These are phyloP conservation scores for Bretziella fagacearum DNA, from an alignment of 2,329 filamentous ascomycete genomes.

Conservation along the genomic window DNA sequence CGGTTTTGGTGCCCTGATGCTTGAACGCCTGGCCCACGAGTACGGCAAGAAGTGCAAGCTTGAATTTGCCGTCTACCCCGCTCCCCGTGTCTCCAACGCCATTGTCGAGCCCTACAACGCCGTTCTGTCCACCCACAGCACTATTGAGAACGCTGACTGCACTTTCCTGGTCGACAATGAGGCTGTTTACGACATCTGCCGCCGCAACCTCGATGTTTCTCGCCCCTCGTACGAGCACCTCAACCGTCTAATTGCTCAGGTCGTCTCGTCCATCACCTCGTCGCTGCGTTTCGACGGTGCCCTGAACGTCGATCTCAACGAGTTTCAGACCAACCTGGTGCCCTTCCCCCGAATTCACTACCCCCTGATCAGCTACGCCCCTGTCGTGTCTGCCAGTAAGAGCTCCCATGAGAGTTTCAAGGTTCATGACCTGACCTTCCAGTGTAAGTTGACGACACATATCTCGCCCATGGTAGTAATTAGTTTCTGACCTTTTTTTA, in stretches of 20 bases:
- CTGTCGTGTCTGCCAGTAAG: conserved; percentile 55
- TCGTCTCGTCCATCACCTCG: conserved; percentile 58
- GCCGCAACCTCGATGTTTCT: conserved; percentile 52
- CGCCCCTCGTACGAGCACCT: conserved; percentile 54
- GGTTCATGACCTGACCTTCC: conserved; percentile 58
- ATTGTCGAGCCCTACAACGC: conserved; percentile 62
- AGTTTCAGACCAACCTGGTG: conserved; percentile 63
- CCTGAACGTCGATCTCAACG: conserved; percentile 58
- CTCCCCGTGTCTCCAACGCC: conserved; percentile 51
- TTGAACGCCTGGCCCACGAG: conserved; percentile 56
- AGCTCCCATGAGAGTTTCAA: conserved; percentile 79
- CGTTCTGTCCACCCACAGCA: conserved; percentile 57
- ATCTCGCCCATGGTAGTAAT: background rate
- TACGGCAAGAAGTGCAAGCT: conserved; percentile 66
- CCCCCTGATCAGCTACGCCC: conserved; percentile 55
- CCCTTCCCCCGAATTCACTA: conserved; percentile 61
- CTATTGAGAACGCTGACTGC: conserved; percentile 62
- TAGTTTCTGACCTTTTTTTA: too few species aligned
- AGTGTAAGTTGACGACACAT: conserved; percentile 35
- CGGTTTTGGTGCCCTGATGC: conserved; percentile 53
- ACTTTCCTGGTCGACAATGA: conserved; percentile 64
- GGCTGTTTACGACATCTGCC: conserved; percentile 60
- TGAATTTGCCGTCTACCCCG: conserved; percentile 56
- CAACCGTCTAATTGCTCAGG: conserved; percentile 56
- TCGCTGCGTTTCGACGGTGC: conserved; percentile 56